Conservation (phyloP, 2,329 filamentous ascomycete genomes). For the Onygenales sp. region DNA sequence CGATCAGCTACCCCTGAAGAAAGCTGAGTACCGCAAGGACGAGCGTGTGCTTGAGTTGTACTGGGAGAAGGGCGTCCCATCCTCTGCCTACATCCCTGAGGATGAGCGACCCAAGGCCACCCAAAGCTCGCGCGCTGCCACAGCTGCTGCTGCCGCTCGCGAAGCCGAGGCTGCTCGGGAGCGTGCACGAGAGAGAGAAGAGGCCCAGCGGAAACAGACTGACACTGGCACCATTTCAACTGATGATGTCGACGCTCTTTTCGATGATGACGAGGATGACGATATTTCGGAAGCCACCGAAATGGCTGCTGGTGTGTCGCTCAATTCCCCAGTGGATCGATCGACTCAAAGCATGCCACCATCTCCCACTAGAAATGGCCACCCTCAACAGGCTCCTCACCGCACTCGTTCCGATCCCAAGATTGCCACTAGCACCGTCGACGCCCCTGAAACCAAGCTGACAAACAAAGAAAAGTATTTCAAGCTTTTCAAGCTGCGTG, state of each 20-base stretch:
- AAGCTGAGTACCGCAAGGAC: slow-evolving; percentile 98
- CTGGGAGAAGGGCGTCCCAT: slow-evolving; percentile 99
- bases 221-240: slow-evolving; percentile 91
- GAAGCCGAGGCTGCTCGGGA: slow-evolving; percentile 76
- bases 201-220: slow-evolving; percentile 84
- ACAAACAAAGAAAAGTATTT: slow-evolving; percentile 95
- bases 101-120: slow-evolving; percentile 87
- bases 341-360: slow-evolving; percentile 93
- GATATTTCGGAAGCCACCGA: slow-evolving; percentile 83
- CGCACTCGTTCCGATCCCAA: slow-evolving; percentile 92
- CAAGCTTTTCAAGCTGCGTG: slow-evolving; percentile 76
- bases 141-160: slow-evolving; percentile 65
- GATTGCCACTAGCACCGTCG: slow-evolving; percentile 57
- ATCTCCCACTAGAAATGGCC: slow-evolving; percentile 70
- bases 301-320: slow-evolving; percentile 79
- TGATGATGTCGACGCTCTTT: slow-evolving; percentile 88
- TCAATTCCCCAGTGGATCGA: slow-evolving; percentile 61
- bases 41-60: slow-evolving; percentile 90
- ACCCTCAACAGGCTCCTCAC: slow-evolving; percentile 60
- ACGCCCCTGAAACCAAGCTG: slow-evolving; percentile 68
- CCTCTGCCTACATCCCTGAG: slow-evolving; percentile 90
- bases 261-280: slow-evolving; percentile 71
- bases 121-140: slow-evolving; percentile 61
- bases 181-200: slow-evolving; percentile 75
- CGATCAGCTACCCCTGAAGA: slow-evolving; percentile 91